Percentiles rank a stretch among this genome's conserved stretches.
Evolutionary conservation across 805 yeast genomes (phyloP).

Genomic region (Middelhovenomyces tepae): DNA sequence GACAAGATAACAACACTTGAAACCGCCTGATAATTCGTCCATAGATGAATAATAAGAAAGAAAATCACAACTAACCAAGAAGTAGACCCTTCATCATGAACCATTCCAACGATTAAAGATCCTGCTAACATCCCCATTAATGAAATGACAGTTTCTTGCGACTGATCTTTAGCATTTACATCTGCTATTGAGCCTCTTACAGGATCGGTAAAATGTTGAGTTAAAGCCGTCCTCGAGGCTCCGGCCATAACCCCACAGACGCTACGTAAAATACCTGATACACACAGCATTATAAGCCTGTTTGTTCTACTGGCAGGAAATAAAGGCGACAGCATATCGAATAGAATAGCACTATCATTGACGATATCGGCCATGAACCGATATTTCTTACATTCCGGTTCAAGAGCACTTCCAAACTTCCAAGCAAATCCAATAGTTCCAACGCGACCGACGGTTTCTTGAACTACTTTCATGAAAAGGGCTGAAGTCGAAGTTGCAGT

Average conservation of each 20-base stretch:
- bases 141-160: constrained; percentile 30
- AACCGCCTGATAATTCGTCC: constrained; percentile 29
- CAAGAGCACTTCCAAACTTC: constrained; percentile 26
- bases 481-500: constrained; percentile 30
- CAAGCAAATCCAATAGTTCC: constrained; percentile 31
- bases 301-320: constrained; percentile 17
- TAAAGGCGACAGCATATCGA: constrained; percentile 27
- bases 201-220: constrained; percentile 30
- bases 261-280: constrained; percentile 26
- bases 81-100: constrained; percentile 17
- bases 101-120: constrained; percentile 23
- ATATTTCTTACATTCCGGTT: constrained; percentile 30
- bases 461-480: constrained; percentile 28
- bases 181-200: constrained; percentile 27
- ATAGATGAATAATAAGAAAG: constrained; percentile 24
- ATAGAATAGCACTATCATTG: constrained; percentile 27
- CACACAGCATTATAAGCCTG: constrained; percentile 22
- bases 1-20: constrained; percentile 23
- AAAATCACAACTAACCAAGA: constrained; percentile 21
- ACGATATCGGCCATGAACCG: constrained; percentile 29
- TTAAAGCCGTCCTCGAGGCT: constrained; percentile 30
- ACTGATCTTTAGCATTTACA: constrained; percentile 30
- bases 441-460: constrained; percentile 29
- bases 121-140: constrained; percentile 30
- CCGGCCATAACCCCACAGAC: constrained; percentile 31